Conservation (phyloP, 345 rosid species). For the Trapa incisa region DNA sequence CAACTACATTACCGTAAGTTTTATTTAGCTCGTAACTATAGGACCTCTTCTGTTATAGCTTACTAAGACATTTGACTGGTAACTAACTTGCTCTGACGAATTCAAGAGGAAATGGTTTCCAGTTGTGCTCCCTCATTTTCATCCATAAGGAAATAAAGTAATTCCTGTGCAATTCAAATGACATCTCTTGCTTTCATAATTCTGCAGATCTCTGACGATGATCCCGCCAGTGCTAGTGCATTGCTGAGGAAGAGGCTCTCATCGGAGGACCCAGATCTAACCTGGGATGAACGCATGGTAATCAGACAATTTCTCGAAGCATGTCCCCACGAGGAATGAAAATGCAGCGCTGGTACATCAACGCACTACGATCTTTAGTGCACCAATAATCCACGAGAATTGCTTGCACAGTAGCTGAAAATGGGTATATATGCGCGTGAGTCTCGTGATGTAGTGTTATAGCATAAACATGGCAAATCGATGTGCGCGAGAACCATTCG, state of each 20-base stretch:
- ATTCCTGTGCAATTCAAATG: background rate
- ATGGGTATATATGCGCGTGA: background rate
- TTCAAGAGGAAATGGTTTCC: background rate
- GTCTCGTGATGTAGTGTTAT: background rate
- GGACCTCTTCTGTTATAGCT: background rate
- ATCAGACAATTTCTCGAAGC: constrained; percentile 54
- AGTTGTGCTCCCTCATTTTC: background rate
- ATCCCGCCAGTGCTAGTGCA: constrained; percentile 25
- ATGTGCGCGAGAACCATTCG: background rate
- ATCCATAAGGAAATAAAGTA: background rate
- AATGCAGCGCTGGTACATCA: background rate
- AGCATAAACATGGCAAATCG: background rate
- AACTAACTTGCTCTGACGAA: background rate
- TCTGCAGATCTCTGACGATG: constrained; percentile 41
- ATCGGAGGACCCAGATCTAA: constrained; percentile 48
- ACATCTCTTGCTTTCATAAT: background rate
- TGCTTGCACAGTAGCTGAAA: background rate
- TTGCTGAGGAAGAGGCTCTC: constrained; percentile 37
- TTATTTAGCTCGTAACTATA: background rate
- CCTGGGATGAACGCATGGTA: constrained; percentile 38
- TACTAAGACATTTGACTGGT: background rate
- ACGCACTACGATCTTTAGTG: background rate
- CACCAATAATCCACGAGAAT: background rate
- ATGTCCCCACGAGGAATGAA: constrained; percentile 27
- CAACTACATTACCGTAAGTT: constrained; percentile 55